These are phyloP conservation scores for Fraxinus xanthoxyloides DNA, from an alignment of 305 asterid genomes.

Conservation along the genomic window DNA sequence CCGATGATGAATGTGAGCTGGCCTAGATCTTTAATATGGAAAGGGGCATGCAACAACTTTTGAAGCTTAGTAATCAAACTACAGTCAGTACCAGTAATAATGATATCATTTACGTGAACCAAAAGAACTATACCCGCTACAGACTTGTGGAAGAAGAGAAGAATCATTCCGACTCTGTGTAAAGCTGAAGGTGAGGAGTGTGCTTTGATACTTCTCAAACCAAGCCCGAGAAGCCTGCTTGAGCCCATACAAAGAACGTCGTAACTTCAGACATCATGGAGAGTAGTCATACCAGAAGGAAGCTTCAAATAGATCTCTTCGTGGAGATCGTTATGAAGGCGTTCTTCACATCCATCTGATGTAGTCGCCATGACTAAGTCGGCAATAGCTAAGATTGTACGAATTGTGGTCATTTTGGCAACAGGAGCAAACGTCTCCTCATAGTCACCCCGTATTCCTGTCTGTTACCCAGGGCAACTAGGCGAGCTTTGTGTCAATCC, in stretches of 20 bases:
- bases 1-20: neutral
- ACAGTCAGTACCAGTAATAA: neutral
- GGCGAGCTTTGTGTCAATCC: neutral
- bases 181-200: neutral
- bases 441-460: neutral
- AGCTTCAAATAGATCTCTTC: neutral
- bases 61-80: neutral
- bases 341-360: neutral
- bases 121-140: neutral
- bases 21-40: neutral
- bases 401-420: neutral
- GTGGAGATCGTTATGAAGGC: neutral
- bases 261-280: neutral
- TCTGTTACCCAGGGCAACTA: neutral
- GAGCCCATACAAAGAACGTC: neutral
- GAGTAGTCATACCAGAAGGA: neutral
- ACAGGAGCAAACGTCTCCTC: neutral
- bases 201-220: neutral
- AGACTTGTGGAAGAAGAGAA: neutral
- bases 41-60: neutral
- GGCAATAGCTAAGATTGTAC: neutral
- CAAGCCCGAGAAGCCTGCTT: neutral
- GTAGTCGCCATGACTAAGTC: neutral
- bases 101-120: neutral
- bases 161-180: neutral